phyloP scores from a whole-genome alignment of 2,329 filamentous ascomycete genomes.

The Leptographium procerum region DNA sequence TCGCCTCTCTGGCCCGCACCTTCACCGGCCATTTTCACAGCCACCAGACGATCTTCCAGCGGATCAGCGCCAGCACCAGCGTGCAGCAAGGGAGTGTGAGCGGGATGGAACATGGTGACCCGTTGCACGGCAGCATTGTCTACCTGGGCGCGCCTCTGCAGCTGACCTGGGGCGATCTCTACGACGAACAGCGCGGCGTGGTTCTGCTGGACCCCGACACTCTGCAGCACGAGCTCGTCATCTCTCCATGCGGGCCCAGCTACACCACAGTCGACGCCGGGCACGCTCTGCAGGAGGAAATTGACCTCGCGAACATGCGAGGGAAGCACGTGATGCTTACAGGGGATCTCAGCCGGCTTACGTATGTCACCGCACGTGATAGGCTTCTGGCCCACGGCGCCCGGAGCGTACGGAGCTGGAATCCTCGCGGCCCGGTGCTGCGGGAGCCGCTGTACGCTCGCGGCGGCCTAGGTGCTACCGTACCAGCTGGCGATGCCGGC shows the following conservation, averaged over 20 bases:
- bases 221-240: conserved; percentile 16
- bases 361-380: conserved; percentile 18
- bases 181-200: conserved; percentile 18
- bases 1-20: conserved; percentile 19
- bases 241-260: conserved; percentile 18
- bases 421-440: conserved; percentile 9
- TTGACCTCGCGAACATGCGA: conserved; percentile 11
- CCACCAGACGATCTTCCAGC: conserved; percentile 17
- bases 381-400: conserved; percentile 17
- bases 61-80: too few species aligned
- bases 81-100: too few species aligned
- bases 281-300: conserved; percentile 14
- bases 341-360: conserved; percentile 15
- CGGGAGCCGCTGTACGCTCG: conserved; percentile 1
- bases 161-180: conserved; percentile 21
- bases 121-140: conserved; percentile 17
- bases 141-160: conserved; percentile 22
- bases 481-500: neutral
- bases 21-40: conserved; percentile 23
- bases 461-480: neutral
- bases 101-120: neutral
- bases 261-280: conserved; percentile 15
- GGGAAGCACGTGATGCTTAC: conserved; percentile 21
- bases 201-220: conserved; percentile 20
- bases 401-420: conserved; percentile 18